These are phyloP conservation scores for Juglanconis sp. DNA, from an alignment of 2,329 filamentous ascomycete genomes.

Conservation along the genomic window DNA sequence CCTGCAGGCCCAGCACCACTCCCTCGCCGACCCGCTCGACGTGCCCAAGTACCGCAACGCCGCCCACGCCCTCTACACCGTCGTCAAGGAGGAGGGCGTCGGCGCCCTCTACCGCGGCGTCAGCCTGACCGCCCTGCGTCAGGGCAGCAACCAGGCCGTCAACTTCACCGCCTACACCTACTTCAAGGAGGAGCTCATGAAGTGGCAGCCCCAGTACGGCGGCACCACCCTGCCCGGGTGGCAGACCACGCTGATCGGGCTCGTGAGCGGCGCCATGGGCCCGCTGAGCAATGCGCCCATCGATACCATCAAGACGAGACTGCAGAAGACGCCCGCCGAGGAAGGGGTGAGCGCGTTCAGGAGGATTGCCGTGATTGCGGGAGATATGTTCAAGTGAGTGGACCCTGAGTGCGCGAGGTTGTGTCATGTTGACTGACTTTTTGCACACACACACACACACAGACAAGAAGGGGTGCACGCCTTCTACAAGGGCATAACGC, in stretches of 20 bases:
- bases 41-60: conserved; percentile 97
- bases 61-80: conserved; percentile 77
- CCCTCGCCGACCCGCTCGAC: conserved; percentile 94
- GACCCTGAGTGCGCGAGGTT: not conserved
- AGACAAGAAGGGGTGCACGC: conserved; percentile 89
- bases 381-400: conserved; percentile 75
- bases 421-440: not conserved
- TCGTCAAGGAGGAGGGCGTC: conserved; percentile 85
- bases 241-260: conserved; percentile 86
- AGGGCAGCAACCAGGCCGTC: conserved; percentile 95
- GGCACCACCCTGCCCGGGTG: conserved; percentile 71
- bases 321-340: conserved; percentile 85
- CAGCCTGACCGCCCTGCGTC: conserved; percentile 84
- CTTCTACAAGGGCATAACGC: conserved; percentile 99
- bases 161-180: conserved; percentile 99
- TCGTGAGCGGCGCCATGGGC: conserved; percentile 91
- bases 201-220: conserved; percentile 66
- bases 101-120: conserved; percentile 91
- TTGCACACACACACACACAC: conserved; percentile 19
- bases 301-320: conserved; percentile 95
- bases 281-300: conserved; percentile 96
- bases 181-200: conserved; percentile 76
- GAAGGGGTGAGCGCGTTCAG: conserved; percentile 76
- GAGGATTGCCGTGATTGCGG: conserved; percentile 74
- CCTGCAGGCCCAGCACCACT: conserved; percentile 95